Conservation (phyloP, 257 asterid genomes). For the Lantana camara region DNA sequence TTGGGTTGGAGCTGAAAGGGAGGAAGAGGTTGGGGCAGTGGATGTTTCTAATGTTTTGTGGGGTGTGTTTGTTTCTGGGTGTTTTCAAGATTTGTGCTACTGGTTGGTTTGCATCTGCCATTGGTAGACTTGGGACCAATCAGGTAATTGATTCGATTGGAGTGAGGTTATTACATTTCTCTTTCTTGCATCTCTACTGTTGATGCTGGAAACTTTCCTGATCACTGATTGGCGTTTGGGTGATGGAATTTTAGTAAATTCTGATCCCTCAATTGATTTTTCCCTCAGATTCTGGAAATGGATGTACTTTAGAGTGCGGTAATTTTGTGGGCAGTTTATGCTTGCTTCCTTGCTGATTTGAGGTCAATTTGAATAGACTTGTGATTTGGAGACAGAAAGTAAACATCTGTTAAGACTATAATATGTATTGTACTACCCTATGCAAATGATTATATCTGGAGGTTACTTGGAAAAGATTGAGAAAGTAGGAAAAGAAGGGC, state of each 20-base stretch:
- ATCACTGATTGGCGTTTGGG: conserved; percentile 11
- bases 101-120: conserved; percentile 97
- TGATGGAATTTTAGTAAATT: conserved; percentile 9
- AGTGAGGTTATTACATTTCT: conserved; percentile 7
- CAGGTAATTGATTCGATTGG: conserved; percentile 47
- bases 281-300: conserved; percentile 21
- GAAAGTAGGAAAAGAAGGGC: not conserved
- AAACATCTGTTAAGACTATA: not conserved
- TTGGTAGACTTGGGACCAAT: conserved; percentile 59
- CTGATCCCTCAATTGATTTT: not conserved
- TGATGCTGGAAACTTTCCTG: not conserved
- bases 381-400: not conserved
- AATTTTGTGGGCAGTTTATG: conserved; percentile 13
- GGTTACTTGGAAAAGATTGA: not conserved
- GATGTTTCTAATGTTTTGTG: conserved; percentile 83
- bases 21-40: conserved; percentile 75
- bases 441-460: conserved; percentile 8
- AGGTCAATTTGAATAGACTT: not conserved
- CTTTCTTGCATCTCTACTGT: not conserved
- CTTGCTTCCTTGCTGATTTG: conserved; percentile 11
- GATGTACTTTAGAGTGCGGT: conserved; percentile 4
- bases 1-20: conserved; percentile 74
- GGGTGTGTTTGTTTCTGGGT: conserved; percentile 77
- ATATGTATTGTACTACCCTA: not conserved
- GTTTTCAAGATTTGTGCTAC: conserved; percentile 82